Conservation (phyloP, 2,329 filamentous ascomycete species). For the Acrodontium crateriforme region DNA sequence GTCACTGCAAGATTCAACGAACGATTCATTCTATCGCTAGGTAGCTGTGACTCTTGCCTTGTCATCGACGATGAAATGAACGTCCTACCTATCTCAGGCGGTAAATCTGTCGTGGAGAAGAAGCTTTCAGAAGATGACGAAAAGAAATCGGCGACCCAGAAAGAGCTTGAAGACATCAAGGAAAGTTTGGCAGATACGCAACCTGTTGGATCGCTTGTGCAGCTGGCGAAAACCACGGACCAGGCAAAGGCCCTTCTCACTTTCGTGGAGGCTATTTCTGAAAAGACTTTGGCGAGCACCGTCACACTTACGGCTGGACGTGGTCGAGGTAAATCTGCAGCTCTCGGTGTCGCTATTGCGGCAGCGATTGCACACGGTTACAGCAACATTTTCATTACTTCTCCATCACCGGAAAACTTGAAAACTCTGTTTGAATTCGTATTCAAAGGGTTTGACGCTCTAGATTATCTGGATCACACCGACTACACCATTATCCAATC, state of each 20-base stretch:
- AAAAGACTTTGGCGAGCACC: slow-evolving; percentile 88
- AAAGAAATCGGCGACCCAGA: slow-evolving; percentile 54
- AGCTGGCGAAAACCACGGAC: slow-evolving; percentile 78
- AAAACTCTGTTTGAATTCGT: slow-evolving; percentile 98
- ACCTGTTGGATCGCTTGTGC: slow-evolving; percentile 71
- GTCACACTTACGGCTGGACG: slow-evolving; percentile 85
- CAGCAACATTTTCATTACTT: slow-evolving; percentile 98
- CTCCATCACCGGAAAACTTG: slow-evolving; percentile 91
- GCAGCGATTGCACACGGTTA: slow-evolving; percentile 92
- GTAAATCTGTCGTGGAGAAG: slow-evolving; percentile 73
- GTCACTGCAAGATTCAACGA: slow-evolving; percentile 96
- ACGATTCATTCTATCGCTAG: slow-evolving; percentile 85
- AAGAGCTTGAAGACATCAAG: slow-evolving; percentile 75
- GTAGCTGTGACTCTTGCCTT: slow-evolving; percentile 86
- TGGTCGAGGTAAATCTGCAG: slow-evolving; percentile 93
- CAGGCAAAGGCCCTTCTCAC: slow-evolving; percentile 95
- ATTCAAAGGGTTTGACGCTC: slow-evolving; percentile 92
- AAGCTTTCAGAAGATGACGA: slow-evolving; percentile 61
- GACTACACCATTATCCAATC: slow-evolving; percentile 98
- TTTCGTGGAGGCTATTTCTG: slow-evolving; percentile 89
- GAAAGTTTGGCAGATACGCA: slow-evolving; percentile 74
- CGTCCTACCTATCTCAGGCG: slow-evolving; percentile 90
- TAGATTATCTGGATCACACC: slow-evolving; percentile 86
- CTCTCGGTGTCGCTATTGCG: slow-evolving; percentile 84
- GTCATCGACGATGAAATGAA: slow-evolving; percentile 98